phyloP scores from a whole-genome alignment of 768 basidiomycete species.

The Zangia roseola region DNA sequence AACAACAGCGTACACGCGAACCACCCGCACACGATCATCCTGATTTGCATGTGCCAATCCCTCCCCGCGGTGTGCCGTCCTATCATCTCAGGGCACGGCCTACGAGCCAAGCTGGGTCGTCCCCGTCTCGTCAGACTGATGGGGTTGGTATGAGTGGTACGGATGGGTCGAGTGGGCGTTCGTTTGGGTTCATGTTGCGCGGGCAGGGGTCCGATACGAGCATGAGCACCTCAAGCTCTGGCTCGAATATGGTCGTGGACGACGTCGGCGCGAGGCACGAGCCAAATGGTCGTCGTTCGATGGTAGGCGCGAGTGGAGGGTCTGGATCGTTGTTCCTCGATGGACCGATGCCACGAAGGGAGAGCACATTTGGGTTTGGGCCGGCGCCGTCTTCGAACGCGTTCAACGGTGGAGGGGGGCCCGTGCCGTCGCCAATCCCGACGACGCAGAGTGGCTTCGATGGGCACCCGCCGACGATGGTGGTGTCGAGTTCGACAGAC shows the following conservation, averaged over 20 bases:
- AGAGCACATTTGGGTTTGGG: slow-evolving; percentile 6
- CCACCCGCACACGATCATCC: slow-evolving; percentile 1
- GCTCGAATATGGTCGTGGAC: slow-evolving; percentile 12
- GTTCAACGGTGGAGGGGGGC: not conserved
- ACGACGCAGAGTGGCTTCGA: slow-evolving; percentile 6
- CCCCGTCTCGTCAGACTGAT: slow-evolving; percentile 3
- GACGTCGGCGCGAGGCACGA: slow-evolving; percentile 2
- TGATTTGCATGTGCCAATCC: slow-evolving; percentile 1
- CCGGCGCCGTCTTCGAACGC: slow-evolving; percentile 9
- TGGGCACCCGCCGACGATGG: not conserved
- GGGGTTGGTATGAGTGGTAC: not conserved
- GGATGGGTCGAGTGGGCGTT: slow-evolving; percentile 12
- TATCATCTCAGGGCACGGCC: slow-evolving; percentile 10
- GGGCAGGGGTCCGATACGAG: slow-evolving; percentile 21
- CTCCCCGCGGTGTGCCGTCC: slow-evolving; percentile 1
- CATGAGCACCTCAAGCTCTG: slow-evolving; percentile 8
- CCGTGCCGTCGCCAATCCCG: not conserved
- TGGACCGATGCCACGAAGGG: slow-evolving; percentile 9
- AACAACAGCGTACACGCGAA: slow-evolving; percentile 1
- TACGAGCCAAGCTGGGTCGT: slow-evolving; percentile 6
- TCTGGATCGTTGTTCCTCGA: slow-evolving; percentile 7
- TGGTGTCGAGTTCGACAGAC: slow-evolving; percentile 9
- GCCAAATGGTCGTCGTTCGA: slow-evolving; percentile 5
- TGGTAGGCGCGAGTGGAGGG: not conserved
- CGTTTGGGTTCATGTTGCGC: slow-evolving; percentile 13